Evolutionary conservation across 257 asterid genomes (phyloP).

Genomic region (Haberlea rhodopensis): DNA sequence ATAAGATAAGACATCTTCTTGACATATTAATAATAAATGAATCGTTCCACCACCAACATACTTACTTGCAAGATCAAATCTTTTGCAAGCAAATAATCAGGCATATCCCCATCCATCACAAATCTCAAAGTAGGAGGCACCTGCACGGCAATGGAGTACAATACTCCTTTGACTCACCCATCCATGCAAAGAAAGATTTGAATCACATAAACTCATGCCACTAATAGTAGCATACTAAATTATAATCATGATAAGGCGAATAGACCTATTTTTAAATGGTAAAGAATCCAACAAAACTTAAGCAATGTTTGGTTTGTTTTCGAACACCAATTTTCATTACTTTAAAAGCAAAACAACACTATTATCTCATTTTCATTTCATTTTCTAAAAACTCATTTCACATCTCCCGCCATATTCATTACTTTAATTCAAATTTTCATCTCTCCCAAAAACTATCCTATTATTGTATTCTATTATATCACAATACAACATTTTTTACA

Average conservation of each 20-base stretch:
- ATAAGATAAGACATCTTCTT: neutral
- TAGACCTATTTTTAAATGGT: neutral
- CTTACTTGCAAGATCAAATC: conserved; percentile 96
- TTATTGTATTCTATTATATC: neutral
- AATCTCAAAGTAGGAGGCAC: too few species aligned
- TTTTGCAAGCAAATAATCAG: too few species aligned
- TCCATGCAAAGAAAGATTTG: conserved; percentile 11
- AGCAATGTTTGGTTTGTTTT: too few species aligned
- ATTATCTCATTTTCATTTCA: neutral
- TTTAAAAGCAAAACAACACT: neutral
- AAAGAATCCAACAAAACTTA: too few species aligned
- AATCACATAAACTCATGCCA: neutral
- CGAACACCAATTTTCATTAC: neutral
- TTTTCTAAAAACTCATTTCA: neutral
- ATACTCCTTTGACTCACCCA: neutral
- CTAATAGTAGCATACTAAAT: neutral
- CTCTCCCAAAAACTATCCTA: neutral
- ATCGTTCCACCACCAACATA: conserved; percentile 4
- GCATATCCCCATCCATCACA: too few species aligned
- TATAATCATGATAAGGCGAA: neutral
- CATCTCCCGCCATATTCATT: neutral
- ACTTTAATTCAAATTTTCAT: too few species aligned
- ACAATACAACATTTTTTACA: too few species aligned
- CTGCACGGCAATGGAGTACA: conserved; percentile 39
- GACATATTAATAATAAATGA: neutral